These are phyloP conservation scores for Tolypocladium cylindrosporum DNA, from an alignment of 2,329 filamentous ascomycete genomes.

Conservation along the genomic window DNA sequence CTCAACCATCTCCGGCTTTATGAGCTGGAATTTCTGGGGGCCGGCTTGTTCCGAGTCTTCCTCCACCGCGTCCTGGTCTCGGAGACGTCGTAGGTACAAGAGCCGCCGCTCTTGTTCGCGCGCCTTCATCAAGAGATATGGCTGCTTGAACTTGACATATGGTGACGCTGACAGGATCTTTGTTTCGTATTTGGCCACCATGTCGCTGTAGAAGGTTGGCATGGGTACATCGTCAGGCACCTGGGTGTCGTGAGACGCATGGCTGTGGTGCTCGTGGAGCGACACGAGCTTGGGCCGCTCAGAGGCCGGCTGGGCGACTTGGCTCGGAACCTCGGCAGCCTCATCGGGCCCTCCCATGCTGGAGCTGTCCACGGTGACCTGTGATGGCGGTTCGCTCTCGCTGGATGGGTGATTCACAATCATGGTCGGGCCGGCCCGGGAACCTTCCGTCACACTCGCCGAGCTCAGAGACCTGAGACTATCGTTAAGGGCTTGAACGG, in stretches of 20 bases:
- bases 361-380: conserved; percentile 19
- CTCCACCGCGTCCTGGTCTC: conserved; percentile 61
- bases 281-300: conserved; percentile 20
- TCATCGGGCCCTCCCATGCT: conserved; percentile 17
- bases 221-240: conserved; percentile 71
- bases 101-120: conserved; percentile 83
- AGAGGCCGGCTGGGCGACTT: conserved; percentile 10
- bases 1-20: conserved; percentile 93
- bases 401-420: conserved; percentile 24
- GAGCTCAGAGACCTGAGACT: conserved; percentile 24
- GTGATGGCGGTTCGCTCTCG: conserved; percentile 26
- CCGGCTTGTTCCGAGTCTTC: conserved; percentile 53
- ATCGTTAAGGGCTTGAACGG: conserved; percentile 30
- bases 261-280: conserved; percentile 33
- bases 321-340: conserved; percentile 12
- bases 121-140: conserved; percentile 84
- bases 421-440: conserved; percentile 18
- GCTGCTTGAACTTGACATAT: conserved; percentile 90
- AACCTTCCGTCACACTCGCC: conserved; percentile 15
- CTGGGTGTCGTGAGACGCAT: conserved; percentile 39
- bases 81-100: conserved; percentile 69
- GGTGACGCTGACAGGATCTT: conserved; percentile 91
- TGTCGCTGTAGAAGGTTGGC: conserved; percentile 89
- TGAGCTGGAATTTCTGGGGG: conserved; percentile 72
- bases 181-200: conserved; percentile 87